Evolutionary conservation across 2,329 filamentous ascomycete species (phyloP), one percentile per base, ranked within the genome.

Genomic region (Passalora sequoiae): DNA sequence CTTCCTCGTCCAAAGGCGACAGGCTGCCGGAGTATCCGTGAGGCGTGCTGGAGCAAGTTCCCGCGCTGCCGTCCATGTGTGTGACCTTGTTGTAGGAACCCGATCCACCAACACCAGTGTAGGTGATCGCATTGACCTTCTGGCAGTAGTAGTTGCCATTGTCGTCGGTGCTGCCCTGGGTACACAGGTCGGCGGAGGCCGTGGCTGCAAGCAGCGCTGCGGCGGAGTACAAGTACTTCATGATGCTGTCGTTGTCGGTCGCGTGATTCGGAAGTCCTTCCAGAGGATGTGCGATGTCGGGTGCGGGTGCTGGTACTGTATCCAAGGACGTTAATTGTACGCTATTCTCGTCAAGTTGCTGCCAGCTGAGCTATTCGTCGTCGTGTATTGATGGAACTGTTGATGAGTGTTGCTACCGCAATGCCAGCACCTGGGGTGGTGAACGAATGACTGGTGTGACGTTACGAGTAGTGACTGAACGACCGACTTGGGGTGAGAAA

Each of bases 1-100:
- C 70, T 68, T 84, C 83, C 60, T 84, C 80, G 49, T 84, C 74
- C 24, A 87, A 71, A 5, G 85, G 84, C 20, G 81, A 76, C 39
- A 86, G 67, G 29, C 75, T 69, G 10, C 84, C 83, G 8, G 66
- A 70, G 58, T 80, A 88, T 1, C 62, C 44, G 47, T 74, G 67
- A 12, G 72, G 66, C 27, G 70, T 62, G 50, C 71, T 77, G 5
- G 66, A 55, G 63, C 85, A 89, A 15, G 68, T 58, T 6, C 73
- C 74, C 29, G 76, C 76, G 37, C 66, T 59, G 12, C 69, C 55
- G 47, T 76, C 69, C 77, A 89, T 86, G 41, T 60, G 57, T 19
- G 72, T 77, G 25, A 89, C 75, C 42, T 75, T 74, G 46, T 84
- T 74, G 69, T 86, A 89, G 32, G 67, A 69, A 24, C 57, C 59